These are phyloP conservation scores for Salix udensis DNA, from an alignment of 345 rosid genomes.

Conservation along the genomic window DNA sequence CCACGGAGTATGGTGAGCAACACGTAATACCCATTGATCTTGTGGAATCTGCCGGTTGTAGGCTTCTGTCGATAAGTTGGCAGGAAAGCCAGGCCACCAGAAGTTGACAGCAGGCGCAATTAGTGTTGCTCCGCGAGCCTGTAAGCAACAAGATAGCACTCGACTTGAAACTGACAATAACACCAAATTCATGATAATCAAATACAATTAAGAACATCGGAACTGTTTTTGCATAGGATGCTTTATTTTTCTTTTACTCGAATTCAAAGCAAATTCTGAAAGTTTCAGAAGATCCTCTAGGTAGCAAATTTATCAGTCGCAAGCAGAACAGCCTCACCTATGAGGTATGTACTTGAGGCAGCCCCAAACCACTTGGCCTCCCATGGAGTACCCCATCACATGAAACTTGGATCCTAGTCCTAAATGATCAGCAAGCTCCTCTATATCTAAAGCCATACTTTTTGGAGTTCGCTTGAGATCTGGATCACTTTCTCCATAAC, in stretches of 20 bases:
- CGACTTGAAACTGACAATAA: background rate
- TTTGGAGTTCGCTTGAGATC: slow-evolving; percentile 17
- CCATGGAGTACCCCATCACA: slow-evolving; percentile 25
- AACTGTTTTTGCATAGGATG: background rate
- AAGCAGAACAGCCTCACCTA: background rate
- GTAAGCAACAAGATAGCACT: background rate
- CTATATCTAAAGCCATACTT: slow-evolving; percentile 26
- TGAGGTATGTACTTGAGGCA: slow-evolving; percentile 34
- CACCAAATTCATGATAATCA: background rate
- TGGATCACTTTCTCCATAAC: slow-evolving; percentile 31
- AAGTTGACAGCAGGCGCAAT: slow-evolving; percentile 24
- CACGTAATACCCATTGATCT: slow-evolving; percentile 20
- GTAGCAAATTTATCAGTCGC: background rate
- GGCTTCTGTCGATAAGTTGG: slow-evolving; percentile 20
- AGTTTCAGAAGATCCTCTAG: background rate
- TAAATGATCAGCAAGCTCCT: slow-evolving; percentile 30
- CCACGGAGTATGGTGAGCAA: slow-evolving; percentile 20
- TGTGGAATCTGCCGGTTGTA: slow-evolving; percentile 15
- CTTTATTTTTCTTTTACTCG: background rate
- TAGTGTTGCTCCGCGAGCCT: slow-evolving; percentile 27
- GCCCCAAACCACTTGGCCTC: slow-evolving; percentile 28
- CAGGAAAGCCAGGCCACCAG: slow-evolving; percentile 32
- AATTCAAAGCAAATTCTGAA: background rate
- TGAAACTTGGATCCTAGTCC: slow-evolving; percentile 23
- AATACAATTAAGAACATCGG: background rate